Evolutionary conservation across 805 yeast species (phyloP).

Genomic region (Pichia scutulata): DNA sequence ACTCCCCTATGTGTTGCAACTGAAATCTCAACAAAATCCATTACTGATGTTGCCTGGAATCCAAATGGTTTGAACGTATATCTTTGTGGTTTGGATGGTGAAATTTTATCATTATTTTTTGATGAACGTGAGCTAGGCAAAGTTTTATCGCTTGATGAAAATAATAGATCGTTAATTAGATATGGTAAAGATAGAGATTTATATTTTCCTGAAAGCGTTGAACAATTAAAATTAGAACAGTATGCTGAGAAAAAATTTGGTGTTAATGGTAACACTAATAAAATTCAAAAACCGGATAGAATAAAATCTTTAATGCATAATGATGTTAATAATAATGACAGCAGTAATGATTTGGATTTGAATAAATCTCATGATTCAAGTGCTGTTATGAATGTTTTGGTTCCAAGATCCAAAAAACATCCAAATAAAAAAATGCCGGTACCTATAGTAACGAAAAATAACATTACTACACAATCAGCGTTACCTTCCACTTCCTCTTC

Average conservation of each 20-base stretch:
- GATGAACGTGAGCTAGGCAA: conserved; percentile 56
- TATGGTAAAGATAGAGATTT: conserved; percentile 87
- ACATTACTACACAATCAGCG: background rate
- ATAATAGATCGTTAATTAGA: conserved; percentile 62
- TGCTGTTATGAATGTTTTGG: conserved; percentile 19
- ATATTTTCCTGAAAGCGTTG: conserved; percentile 80
- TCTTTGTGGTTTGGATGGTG: conserved; percentile 77
- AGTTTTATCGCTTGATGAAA: conserved; percentile 53
- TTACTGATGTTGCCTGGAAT: conserved; percentile 87
- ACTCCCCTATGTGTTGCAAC: conserved; percentile 75
- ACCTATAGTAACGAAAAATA: background rate
- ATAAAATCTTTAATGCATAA: conserved; percentile 37
- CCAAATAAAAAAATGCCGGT: conserved; percentile 23
- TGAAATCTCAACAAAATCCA: conserved; percentile 66
- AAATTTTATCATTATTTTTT: conserved; percentile 61
- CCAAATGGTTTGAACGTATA: conserved; percentile 72
- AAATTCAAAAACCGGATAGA: conserved; percentile 14
- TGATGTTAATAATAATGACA: background rate
- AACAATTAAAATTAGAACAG: conserved; percentile 69
- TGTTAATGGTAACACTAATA: background rate
- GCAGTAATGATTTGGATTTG: background rate
- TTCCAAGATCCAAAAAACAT: conserved; percentile 27
- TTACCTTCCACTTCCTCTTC: too few species aligned
- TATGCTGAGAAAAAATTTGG: conserved; percentile 31
- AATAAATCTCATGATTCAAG: background rate